Percentiles rank a stretch among this genome's conserved stretches.
Evolutionary conservation across 805 yeast genomes (phyloP).

Genomic region (Candida ponderosae): DNA sequence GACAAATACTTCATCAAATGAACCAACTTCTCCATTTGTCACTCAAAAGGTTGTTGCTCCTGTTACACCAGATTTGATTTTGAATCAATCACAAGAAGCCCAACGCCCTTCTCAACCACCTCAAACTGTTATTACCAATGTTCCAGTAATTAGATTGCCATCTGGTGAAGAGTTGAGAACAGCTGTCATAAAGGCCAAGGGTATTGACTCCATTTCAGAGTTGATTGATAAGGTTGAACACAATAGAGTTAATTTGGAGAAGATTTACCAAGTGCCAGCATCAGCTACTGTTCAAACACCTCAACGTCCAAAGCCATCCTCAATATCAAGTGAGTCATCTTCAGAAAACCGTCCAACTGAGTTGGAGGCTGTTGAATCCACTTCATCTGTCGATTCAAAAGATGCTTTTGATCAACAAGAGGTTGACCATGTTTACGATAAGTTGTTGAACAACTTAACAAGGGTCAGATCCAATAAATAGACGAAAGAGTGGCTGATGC

Average conservation of each 20-base stretch:
- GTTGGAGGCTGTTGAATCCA: background rate
- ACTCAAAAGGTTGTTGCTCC: too few species aligned
- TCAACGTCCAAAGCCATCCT: background rate
- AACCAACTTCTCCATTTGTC: background rate
- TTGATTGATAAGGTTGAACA: slow-evolving; percentile 57
- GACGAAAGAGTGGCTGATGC: background rate
- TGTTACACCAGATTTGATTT: background rate
- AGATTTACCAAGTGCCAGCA: slow-evolving; percentile 31
- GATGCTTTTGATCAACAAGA: slow-evolving; percentile 17
- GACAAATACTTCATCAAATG: background rate
- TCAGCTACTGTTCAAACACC: background rate
- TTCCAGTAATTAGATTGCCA: slow-evolving; percentile 28
- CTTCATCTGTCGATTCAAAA: background rate
- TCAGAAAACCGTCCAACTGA: background rate
- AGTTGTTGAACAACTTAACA: slow-evolving; percentile 59
- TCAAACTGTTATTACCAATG: background rate
- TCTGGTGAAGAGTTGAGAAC: slow-evolving; percentile 40
- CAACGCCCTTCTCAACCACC: background rate
- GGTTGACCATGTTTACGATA: slow-evolving; percentile 71
- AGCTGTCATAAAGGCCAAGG: slow-evolving; percentile 65
- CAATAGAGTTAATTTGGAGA: slow-evolving; percentile 42
- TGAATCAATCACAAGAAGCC: background rate
- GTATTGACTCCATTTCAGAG: slow-evolving; percentile 61
- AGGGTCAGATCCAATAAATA: slow-evolving; percentile 48
- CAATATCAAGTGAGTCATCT: background rate